These are phyloP conservation scores for Baorangia bicolor DNA, from an alignment of 768 basidiomycete species.

Conservation along the genomic window DNA sequence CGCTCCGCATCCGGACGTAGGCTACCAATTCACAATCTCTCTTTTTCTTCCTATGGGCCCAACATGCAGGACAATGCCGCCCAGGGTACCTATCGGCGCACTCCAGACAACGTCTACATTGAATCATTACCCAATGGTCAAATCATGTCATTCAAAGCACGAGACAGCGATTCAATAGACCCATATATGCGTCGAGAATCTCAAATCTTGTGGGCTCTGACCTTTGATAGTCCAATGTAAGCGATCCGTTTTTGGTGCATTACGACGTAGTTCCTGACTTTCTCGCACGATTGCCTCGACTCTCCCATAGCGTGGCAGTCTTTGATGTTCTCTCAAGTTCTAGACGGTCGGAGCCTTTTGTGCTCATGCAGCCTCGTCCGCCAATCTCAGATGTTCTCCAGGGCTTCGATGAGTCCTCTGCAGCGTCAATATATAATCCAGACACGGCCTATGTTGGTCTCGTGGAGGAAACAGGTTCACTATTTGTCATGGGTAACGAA, in stretches of 20 bases:
- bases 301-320: constrained; percentile 63
- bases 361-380: constrained; percentile 84
- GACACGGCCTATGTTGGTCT: constrained; percentile 81
- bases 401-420: constrained; percentile 33
- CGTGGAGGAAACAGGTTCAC: constrained; percentile 64
- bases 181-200: constrained; percentile 34
- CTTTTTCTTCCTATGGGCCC: constrained; percentile 90
- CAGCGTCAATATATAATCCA: constrained; percentile 40
- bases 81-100: constrained; percentile 72
- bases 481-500: constrained; percentile 84
- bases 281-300: background rate
- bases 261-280: constrained; percentile 1
- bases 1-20: constrained; percentile 38
- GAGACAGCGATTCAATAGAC: constrained; percentile 24
- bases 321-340: constrained; percentile 67
- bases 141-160: constrained; percentile 68
- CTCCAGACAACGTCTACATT: constrained; percentile 78
- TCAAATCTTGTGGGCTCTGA: constrained; percentile 54
- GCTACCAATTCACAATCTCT: constrained; percentile 71
- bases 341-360: constrained; percentile 60
- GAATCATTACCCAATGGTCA: constrained; percentile 79
- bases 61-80: constrained; percentile 79
- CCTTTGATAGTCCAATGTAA: constrained; percentile 69
- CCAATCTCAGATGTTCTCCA: constrained; percentile 72
- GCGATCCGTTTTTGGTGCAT: constrained; percentile 23